Percentiles rank a stretch among this genome's conserved stretches.
Conservation (phyloP, 495 filamentous ascomycete genomes). For the Aspergillus nanangensis region DNA sequence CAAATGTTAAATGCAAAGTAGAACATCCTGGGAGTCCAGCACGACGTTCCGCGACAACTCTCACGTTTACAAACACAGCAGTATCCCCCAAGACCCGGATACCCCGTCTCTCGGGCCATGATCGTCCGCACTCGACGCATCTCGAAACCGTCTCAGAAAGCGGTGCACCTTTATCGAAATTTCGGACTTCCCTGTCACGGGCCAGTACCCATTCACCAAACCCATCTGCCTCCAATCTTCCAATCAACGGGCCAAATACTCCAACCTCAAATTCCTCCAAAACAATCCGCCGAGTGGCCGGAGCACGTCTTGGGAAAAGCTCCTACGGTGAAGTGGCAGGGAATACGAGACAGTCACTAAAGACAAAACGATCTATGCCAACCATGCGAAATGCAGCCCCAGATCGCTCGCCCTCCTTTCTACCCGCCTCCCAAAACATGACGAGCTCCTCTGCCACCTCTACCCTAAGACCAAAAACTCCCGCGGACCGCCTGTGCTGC, state of each 20-base stretch:
- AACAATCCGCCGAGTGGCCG: slow-evolving; percentile 54
- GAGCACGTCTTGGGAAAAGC: slow-evolving; percentile 50
- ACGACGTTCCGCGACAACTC: slow-evolving; percentile 69
- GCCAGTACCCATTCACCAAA: slow-evolving; percentile 60
- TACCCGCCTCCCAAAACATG: slow-evolving; percentile 35
- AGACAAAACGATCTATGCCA: slow-evolving; percentile 84
- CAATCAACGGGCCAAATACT: slow-evolving; percentile 46
- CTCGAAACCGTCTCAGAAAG: slow-evolving; percentile 92
- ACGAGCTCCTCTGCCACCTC: slow-evolving; percentile 36
- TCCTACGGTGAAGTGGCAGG: slow-evolving; percentile 57
- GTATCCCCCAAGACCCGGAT: slow-evolving; percentile 51
- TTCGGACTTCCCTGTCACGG: slow-evolving; percentile 58
- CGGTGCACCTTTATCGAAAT: slow-evolving; percentile 63
- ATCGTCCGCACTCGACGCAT: slow-evolving; percentile 62
- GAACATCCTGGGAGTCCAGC: slow-evolving; percentile 62
- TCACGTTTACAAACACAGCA: slow-evolving; percentile 78
- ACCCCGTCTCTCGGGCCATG: slow-evolving; percentile 59
- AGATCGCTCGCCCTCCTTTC: slow-evolving; percentile 24
- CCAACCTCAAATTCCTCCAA: slow-evolving; percentile 50
- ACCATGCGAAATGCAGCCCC: slow-evolving; percentile 57
- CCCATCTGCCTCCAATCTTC: slow-evolving; percentile 61
- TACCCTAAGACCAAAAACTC: slow-evolving; percentile 62
- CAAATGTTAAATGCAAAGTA: slow-evolving; percentile 84
- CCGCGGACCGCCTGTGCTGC: slow-evolving; percentile 55
- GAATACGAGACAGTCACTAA: slow-evolving; percentile 68